Evolutionary conservation across 2,329 filamentous ascomycete genomes (phyloP).

Genomic region (Immersiporthe knoxdaviesiana): DNA sequence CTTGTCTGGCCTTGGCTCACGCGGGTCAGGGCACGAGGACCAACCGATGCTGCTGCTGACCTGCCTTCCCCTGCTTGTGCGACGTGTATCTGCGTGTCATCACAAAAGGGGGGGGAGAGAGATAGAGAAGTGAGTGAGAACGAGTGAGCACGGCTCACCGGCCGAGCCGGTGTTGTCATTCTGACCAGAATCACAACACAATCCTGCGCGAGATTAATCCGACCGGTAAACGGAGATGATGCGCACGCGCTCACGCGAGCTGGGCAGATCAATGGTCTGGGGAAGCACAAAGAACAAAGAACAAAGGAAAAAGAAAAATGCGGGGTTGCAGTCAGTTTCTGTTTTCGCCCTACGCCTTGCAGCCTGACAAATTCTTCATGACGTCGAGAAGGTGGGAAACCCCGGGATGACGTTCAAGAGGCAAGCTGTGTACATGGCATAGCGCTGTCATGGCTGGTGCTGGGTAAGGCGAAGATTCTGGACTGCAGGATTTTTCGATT

Average conservation of each 20-base stretch:
- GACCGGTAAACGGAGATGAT: not conserved
- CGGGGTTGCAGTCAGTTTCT: not conserved
- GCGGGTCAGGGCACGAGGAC: not conserved
- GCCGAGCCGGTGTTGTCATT: slow-evolving; percentile 17
- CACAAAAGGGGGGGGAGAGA: not conserved
- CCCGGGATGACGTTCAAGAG: slow-evolving; percentile 2
- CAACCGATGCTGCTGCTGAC: not conserved
- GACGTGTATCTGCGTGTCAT: slow-evolving; percentile 2
- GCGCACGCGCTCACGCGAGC: not conserved
- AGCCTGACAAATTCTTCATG: not conserved
- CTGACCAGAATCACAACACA: slow-evolving; percentile 8
- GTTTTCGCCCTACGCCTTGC: not conserved
- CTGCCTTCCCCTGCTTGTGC: not conserved
- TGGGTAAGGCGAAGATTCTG: slow-evolving; percentile 14
- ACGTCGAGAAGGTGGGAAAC: not conserved
- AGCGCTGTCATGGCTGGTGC: too few species aligned
- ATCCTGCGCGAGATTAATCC: not conserved
- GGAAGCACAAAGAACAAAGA: slow-evolving; percentile 1
- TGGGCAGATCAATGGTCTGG: not conserved
- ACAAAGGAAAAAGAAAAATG: not conserved
- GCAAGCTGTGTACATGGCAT: not conserved
- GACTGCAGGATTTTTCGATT: slow-evolving; percentile 1
- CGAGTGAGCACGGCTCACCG: not conserved
- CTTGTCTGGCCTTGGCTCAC: not conserved
- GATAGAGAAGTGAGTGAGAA: not conserved